phyloP scores from a whole-genome alignment of 1,284 basidiomycete species.

The Exobasidium cylindrosporum region DNA sequence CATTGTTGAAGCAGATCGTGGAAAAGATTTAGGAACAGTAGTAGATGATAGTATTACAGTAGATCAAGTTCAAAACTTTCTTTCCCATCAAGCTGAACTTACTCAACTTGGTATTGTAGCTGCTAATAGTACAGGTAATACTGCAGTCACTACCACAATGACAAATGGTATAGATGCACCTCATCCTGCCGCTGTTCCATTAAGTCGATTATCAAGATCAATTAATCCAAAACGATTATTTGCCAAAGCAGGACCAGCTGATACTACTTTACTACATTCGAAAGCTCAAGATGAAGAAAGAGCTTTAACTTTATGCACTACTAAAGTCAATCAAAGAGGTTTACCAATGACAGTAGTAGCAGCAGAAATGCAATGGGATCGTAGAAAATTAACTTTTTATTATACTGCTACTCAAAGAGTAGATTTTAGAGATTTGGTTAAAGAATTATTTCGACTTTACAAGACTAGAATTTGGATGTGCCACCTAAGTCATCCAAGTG shows the following conservation, averaged over 20 bases:
- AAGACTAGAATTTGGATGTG: constrained; percentile 51
- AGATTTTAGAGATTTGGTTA: constrained; percentile 92
- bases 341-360: constrained; percentile 97
- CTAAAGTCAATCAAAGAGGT: constrained; percentile 70
- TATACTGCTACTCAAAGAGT: constrained; percentile 93
- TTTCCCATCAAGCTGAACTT: constrained; percentile 42
- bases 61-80: constrained; percentile 70
- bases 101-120: not conserved
- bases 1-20: constrained; percentile 93
- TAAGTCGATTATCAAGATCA: constrained; percentile 30
- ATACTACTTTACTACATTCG: constrained; percentile 58
- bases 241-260: constrained; percentile 79
- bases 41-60: constrained; percentile 62
- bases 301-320: constrained; percentile 83
- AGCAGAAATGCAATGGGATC: constrained; percentile 85
- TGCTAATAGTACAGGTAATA: not conserved
- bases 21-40: constrained; percentile 85
- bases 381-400: constrained; percentile 95
- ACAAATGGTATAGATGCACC: not conserved
- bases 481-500: constrained; percentile 27
- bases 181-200: constrained; percentile 4
- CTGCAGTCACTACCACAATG: not conserved
- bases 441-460: constrained; percentile 75
- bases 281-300: constrained; percentile 80
- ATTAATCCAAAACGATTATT: constrained; percentile 87